Evolutionary conservation across 2,329 filamentous ascomycete species (phyloP).

Genomic region (Dothiorella sarmentorum): DNA sequence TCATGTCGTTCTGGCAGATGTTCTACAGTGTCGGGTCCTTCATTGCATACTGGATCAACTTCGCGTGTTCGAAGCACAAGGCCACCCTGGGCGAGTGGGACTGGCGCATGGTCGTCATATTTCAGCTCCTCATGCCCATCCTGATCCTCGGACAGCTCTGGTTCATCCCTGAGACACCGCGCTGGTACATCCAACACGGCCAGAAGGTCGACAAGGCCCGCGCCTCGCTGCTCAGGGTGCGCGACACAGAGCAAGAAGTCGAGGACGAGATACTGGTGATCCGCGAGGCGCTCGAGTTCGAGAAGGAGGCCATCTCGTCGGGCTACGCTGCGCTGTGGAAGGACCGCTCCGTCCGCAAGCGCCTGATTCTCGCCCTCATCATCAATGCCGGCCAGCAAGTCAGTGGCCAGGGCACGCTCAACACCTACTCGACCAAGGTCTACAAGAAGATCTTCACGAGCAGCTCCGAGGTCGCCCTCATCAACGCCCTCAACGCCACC

Average conservation of each 20-base stretch:
- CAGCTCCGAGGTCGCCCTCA: slow-evolving; percentile 58
- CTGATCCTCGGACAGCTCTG: slow-evolving; percentile 58
- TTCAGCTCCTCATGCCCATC: slow-evolving; percentile 65
- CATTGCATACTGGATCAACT: slow-evolving; percentile 59
- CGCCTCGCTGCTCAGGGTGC: slow-evolving; percentile 55
- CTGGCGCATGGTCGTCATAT: slow-evolving; percentile 70
- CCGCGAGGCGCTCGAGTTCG: slow-evolving; percentile 66
- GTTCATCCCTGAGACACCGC: slow-evolving; percentile 51
- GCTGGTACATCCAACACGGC: slow-evolving; percentile 56
- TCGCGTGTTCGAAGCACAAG: slow-evolving; percentile 56
- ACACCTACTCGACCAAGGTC: slow-evolving; percentile 69
- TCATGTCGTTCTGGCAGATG: slow-evolving; percentile 69
- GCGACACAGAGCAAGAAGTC: slow-evolving; percentile 62
- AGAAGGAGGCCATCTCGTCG: slow-evolving; percentile 64
- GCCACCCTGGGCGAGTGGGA: slow-evolving; percentile 64
- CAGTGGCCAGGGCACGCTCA: slow-evolving; percentile 69
- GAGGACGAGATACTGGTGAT: slow-evolving; percentile 64
- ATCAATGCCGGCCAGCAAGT: slow-evolving; percentile 70
- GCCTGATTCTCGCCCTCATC: slow-evolving; percentile 61
- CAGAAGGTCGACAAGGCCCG: slow-evolving; percentile 60
- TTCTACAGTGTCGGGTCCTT: slow-evolving; percentile 65
- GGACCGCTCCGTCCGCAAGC: slow-evolving; percentile 64
- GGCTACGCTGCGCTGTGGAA: slow-evolving; percentile 66
- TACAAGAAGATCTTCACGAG: slow-evolving; percentile 67
- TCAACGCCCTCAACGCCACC: slow-evolving; percentile 72